These are phyloP conservation scores for Stromatinia cepivora DNA, from an alignment of 2,329 filamentous ascomycete genomes.

Conservation along the genomic window DNA sequence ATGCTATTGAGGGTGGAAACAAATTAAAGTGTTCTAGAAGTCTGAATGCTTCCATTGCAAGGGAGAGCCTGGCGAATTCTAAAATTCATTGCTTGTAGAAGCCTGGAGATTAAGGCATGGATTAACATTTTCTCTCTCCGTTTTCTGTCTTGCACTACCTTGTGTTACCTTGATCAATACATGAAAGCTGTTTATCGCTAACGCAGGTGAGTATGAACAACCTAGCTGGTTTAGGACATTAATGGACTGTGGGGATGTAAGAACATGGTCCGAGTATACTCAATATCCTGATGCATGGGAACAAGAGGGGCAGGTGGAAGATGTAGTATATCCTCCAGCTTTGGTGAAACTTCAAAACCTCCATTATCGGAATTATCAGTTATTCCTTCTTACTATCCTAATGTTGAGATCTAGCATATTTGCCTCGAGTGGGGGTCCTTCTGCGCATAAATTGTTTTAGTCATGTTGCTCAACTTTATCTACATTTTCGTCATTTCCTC, in stretches of 20 bases:
- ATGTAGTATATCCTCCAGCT: constrained; percentile 3
- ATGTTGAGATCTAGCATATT: not conserved
- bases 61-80: not conserved
- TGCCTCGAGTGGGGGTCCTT: constrained; percentile 1
- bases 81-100: not conserved
- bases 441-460: not conserved
- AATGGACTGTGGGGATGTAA: not conserved
- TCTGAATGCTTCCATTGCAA: not conserved
- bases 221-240: not conserved
- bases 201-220: not conserved
- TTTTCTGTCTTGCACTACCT: not conserved
- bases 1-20: not conserved
- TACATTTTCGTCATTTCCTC: constrained; percentile 17
- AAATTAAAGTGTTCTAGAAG: not conserved
- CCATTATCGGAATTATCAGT: not conserved
- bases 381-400: not conserved
- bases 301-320: not conserved
- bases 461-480: constrained; percentile 20
- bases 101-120: constrained; percentile 3
- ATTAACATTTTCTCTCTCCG: not conserved
- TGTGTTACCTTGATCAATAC: not conserved
- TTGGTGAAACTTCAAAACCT: not conserved
- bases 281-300: not conserved
- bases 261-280: not conserved
- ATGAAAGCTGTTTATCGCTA: not conserved